phyloP scores from a whole-genome alignment of 192 early-diverging fungal species.

The Entomortierella beljakovae region DNA sequence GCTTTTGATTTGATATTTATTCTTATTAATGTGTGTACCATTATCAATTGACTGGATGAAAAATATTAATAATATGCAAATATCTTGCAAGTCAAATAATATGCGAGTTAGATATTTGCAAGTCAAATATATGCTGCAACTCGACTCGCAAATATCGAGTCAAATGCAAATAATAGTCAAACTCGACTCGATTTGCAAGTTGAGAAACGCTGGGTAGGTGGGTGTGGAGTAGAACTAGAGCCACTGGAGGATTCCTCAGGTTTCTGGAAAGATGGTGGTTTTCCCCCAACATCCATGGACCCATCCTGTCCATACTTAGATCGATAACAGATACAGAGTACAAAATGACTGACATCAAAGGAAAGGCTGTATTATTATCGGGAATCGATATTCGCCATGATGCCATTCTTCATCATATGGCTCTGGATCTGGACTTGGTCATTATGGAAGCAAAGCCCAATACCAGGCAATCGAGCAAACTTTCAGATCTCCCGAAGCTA shows the following conservation, averaged over 20 bases:
- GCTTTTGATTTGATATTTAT: too few species aligned
- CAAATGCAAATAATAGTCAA: too few species aligned
- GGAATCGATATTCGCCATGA: not conserved
- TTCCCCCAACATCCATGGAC: not conserved
- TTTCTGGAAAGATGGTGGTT: constrained; percentile 11
- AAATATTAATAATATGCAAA: too few species aligned
- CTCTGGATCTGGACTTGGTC: not conserved
- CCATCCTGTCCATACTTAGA: not conserved
- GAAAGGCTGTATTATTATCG: not conserved
- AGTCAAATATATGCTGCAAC: too few species aligned
- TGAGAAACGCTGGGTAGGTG: too few species aligned
- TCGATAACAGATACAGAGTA: not conserved
- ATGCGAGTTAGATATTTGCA: too few species aligned
- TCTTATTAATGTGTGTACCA: too few species aligned
- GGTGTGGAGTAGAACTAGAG: constrained; percentile 8
- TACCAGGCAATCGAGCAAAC: not conserved
- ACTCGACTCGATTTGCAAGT: too few species aligned
- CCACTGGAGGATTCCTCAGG: constrained; percentile 11
- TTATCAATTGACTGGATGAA: too few species aligned
- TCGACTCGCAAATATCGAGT: too few species aligned
- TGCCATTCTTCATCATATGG: not conserved
- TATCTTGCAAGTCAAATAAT: too few species aligned
- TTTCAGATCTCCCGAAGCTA: not conserved
- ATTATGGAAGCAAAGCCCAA: not conserved
- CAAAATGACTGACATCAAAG: not conserved